phyloP scores from a whole-genome alignment of 1,284 basidiomycete genomes.

The Rhodotorula glutinis region DNA sequence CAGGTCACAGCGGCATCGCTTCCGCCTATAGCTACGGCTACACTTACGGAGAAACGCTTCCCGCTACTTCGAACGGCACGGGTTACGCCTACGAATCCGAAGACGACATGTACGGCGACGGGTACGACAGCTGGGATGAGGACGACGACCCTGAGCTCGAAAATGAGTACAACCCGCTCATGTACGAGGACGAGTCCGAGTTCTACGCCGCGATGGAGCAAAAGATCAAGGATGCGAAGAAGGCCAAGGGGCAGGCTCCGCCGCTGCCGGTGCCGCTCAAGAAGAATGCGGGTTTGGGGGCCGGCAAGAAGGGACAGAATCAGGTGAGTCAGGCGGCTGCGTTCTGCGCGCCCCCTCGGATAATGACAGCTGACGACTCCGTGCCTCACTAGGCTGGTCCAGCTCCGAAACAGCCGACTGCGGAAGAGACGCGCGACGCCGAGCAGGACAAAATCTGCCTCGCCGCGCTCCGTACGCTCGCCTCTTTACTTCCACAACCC shows the following conservation, averaged over 20 bases:
- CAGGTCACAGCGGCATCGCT: background rate
- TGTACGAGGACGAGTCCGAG: background rate
- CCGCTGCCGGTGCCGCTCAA: background rate
- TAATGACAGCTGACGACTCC: too few relatives aligned
- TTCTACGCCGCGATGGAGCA: background rate
- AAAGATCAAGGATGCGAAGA: background rate
- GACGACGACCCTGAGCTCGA: background rate
- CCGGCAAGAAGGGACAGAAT: too few relatives aligned
- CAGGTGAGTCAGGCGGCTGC: too few relatives aligned
- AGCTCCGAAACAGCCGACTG: too few relatives aligned
- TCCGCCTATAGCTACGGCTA: background rate
- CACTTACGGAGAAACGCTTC: background rate
- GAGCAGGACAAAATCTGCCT: conserved; percentile 7
- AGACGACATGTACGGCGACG: background rate
- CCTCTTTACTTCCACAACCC: conserved; percentile 14
- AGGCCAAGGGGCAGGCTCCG: background rate
- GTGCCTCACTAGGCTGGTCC: too few relatives aligned
- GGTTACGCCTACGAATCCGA: too few relatives aligned
- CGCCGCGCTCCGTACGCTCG: conserved; percentile 2
- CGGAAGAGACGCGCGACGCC: background rate
- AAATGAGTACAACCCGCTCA: background rate
- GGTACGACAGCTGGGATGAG: background rate
- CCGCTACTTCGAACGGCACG: background rate
- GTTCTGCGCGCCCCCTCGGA: too few relatives aligned
- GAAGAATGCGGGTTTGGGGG: background rate